These are phyloP conservation scores for Fusarium sp. DNA, from an alignment of 2,329 filamentous ascomycete species.

Conservation along the genomic window DNA sequence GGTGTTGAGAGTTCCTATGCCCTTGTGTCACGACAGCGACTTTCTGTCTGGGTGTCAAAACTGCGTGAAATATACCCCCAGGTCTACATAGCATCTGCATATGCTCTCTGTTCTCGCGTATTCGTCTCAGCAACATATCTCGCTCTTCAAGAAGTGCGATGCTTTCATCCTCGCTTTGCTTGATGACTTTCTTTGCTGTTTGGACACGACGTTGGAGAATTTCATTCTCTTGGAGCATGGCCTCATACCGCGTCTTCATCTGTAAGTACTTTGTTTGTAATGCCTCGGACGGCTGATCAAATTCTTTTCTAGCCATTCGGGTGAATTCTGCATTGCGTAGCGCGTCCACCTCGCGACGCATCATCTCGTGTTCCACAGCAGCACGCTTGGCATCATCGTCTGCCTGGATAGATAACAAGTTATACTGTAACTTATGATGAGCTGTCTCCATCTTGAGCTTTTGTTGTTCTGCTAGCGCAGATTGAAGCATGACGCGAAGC, in stretches of 20 bases:
- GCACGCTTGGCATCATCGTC: conserved; percentile 86
- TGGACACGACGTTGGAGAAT: conserved; percentile 70
- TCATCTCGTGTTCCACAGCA: conserved; percentile 90
- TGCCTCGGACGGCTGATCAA: conserved; percentile 60
- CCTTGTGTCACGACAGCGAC: conserved; percentile 50
- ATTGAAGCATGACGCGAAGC: conserved; percentile 64
- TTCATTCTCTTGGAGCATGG: conserved; percentile 71
- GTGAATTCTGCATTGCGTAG: conserved; percentile 77
- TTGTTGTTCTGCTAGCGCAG: conserved; percentile 63
- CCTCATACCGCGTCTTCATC: conserved; percentile 71
- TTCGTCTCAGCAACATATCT: conserved; percentile 78
- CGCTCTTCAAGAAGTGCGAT: conserved; percentile 77
- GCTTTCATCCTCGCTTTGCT: conserved; percentile 78
- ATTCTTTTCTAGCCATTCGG: conserved; percentile 65
- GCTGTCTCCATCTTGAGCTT: conserved; percentile 81
- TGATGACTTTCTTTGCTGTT: conserved; percentile 79
- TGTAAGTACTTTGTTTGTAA: conserved; percentile 65
- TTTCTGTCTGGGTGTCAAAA: conserved; percentile 65
- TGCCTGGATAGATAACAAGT: conserved; percentile 82
- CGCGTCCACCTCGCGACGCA: conserved; percentile 85
- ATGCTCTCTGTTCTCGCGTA: conserved; percentile 89
- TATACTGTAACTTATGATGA: conserved; percentile 90
- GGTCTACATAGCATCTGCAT: conserved; percentile 81
- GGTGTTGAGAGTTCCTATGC: conserved; percentile 56
- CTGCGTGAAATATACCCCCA: conserved; percentile 70